Evolutionary conservation across 1,284 basidiomycete genomes (phyloP).

Genomic region (Leccinum ponderosum): DNA sequence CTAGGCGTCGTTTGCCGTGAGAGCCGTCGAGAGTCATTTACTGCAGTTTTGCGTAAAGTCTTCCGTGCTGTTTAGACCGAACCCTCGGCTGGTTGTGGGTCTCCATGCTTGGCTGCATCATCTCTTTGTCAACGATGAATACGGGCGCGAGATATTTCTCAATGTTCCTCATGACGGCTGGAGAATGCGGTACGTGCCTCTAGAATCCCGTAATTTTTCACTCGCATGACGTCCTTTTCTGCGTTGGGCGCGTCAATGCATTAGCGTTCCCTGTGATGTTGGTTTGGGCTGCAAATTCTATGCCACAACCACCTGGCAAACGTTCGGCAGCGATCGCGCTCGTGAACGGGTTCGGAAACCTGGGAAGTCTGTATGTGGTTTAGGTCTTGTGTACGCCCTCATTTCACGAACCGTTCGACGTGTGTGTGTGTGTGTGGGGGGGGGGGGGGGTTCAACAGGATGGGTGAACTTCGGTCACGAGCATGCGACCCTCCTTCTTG

Average conservation of each 20-base stretch:
- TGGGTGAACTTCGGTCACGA: constrained; percentile 34
- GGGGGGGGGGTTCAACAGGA: constrained; percentile 26
- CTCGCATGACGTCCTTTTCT: not conserved
- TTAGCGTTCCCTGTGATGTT: constrained; percentile 58
- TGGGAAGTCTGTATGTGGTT: constrained; percentile 38
- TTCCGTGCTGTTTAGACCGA: too few relatives aligned
- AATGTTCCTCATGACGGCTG: constrained; percentile 64
- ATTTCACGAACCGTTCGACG: not conserved
- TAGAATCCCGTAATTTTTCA: not conserved
- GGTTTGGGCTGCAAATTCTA: constrained; percentile 64
- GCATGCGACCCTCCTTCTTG: too few relatives aligned
- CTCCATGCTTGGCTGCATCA: constrained; percentile 63
- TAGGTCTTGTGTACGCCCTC: not conserved
- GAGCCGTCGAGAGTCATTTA: too few relatives aligned
- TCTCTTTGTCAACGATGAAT: constrained; percentile 57
- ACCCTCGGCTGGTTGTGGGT: constrained; percentile 45
- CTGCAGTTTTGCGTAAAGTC: too few relatives aligned
- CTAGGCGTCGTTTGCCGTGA: too few relatives aligned
- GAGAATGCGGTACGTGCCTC: constrained; percentile 48
- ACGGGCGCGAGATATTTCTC: constrained; percentile 61
- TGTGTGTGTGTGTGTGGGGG: too few relatives aligned
- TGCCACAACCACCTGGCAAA: constrained; percentile 66
- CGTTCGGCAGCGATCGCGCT: constrained; percentile 47
- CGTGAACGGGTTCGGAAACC: constrained; percentile 35
- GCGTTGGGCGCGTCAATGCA: too few relatives aligned